phyloP scores from a whole-genome alignment of 176 grass and related monocot genomes.

The Paspalum vaginatum region DNA sequence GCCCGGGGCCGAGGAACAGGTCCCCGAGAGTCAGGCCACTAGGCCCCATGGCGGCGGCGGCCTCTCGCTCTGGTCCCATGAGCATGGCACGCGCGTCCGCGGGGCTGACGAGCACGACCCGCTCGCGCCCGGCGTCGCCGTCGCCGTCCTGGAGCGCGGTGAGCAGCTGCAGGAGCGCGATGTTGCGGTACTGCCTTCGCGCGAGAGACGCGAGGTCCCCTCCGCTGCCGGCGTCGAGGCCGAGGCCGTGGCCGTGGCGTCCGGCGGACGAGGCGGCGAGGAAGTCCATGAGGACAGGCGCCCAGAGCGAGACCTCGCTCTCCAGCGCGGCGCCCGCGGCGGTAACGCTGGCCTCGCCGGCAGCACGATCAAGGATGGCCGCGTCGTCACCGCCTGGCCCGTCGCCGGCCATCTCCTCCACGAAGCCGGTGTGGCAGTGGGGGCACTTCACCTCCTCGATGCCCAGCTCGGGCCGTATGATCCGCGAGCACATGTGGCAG shows the following conservation, averaged over 20 bases:
- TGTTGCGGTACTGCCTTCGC: constrained; percentile 53
- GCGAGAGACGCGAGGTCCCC: constrained; percentile 35
- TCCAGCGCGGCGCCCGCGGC: constrained; percentile 23
- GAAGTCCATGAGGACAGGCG: constrained; percentile 68
- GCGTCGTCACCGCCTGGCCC: neutral
- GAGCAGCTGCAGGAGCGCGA: constrained; percentile 59
- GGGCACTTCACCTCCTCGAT: constrained; percentile 75
- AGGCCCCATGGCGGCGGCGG: neutral
- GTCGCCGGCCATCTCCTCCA: constrained; percentile 64
- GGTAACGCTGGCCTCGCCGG: neutral
- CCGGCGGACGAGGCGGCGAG: constrained; percentile 52
- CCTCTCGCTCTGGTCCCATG: constrained; percentile 25
- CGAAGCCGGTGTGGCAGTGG: constrained; percentile 74
- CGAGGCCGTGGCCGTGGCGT: constrained; percentile 30
- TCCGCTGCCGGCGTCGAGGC: neutral
- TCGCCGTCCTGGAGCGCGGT: constrained; percentile 55
- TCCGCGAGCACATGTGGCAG: constrained; percentile 77
- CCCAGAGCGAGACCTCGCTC: constrained; percentile 42
- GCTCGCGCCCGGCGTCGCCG: constrained; percentile 43
- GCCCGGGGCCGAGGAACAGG: constrained; percentile 64
- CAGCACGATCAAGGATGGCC: neutral
- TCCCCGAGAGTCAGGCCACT: constrained; percentile 69
- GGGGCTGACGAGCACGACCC: constrained; percentile 43
- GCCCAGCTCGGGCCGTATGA: constrained; percentile 61
- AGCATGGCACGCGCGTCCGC: constrained; percentile 47